Conservation (phyloP, 1,284 basidiomycete species). For the Lentinula novae-zelandiae region DNA sequence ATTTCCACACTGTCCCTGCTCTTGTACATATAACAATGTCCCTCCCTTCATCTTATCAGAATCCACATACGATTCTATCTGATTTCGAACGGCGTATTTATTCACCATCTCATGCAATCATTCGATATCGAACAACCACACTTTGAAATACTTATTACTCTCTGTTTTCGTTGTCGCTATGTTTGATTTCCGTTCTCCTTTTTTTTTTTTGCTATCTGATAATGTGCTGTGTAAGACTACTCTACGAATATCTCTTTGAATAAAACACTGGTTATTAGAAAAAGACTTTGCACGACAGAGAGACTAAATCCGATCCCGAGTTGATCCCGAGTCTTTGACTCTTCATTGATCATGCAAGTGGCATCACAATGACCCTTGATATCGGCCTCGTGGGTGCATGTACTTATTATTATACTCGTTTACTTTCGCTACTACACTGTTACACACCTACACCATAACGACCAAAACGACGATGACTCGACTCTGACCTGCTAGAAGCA, state of each 20-base stretch:
- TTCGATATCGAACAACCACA: background rate
- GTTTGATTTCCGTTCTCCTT: background rate
- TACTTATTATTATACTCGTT: too few relatives aligned
- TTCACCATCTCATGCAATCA: background rate
- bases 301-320: too few relatives aligned
- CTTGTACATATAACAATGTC: background rate
- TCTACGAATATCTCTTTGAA: background rate
- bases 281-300: too few relatives aligned
- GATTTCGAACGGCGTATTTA: background rate
- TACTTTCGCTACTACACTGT: too few relatives aligned
- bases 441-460: too few relatives aligned
- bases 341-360: too few relatives aligned
- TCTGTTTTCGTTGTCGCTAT: conserved; percentile 6
- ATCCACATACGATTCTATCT: background rate
- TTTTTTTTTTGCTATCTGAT: background rate
- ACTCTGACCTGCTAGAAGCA: background rate
- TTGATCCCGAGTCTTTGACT: too few relatives aligned
- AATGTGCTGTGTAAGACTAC: conserved; percentile 1
- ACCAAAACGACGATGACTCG: background rate
- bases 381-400: too few relatives aligned
- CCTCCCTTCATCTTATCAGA: conserved; percentile 1
- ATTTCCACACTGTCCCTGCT: background rate
- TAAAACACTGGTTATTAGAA: too few relatives aligned
- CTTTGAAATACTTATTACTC: conserved; percentile 6
- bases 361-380: too few relatives aligned